phyloP scores from a whole-genome alignment of 306 rosid genomes.

The Carpinus viminea region DNA sequence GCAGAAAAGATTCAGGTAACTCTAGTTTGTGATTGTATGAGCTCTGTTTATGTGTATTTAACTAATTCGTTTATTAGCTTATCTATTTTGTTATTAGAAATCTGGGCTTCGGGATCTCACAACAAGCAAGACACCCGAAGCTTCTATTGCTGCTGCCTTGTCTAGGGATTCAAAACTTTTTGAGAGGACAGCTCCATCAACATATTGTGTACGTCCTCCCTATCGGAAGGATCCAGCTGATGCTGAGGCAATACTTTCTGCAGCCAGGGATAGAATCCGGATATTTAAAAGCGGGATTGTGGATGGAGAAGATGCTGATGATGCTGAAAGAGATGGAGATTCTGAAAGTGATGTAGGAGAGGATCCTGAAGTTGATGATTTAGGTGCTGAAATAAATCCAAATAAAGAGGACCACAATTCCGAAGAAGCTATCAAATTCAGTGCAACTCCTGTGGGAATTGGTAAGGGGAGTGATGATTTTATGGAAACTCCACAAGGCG shows the following conservation, averaged over 20 bases:
- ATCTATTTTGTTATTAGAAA: conserved; percentile 44
- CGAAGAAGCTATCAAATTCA: conserved; percentile 25
- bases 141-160: conserved; percentile 74
- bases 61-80: conserved; percentile 7
- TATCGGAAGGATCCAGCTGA: conserved; percentile 70
- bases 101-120: conserved; percentile 83
- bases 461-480: conserved; percentile 27
- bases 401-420: conserved; percentile 30
- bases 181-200: conserved; percentile 82
- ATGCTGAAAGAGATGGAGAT: conserved; percentile 74
- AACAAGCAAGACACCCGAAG: conserved; percentile 86
- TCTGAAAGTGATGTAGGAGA: conserved; percentile 62
- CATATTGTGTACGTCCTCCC: conserved; percentile 68
- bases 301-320: conserved; percentile 57
- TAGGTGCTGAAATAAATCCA: conserved; percentile 45
- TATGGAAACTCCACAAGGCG: conserved; percentile 37
- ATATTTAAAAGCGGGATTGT: conserved; percentile 48
- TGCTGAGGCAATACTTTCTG: conserved; percentile 60
- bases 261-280: conserved; percentile 68
- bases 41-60: conserved; percentile 13
- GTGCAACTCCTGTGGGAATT: conserved; percentile 28
- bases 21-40: conserved; percentile 8
- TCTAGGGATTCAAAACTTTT: conserved; percentile 83
- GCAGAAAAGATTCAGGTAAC: conserved; percentile 83
- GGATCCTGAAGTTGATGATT: conserved; percentile 60